These are phyloP conservation scores for Trametes pubescens DNA, from an alignment of 1,284 basidiomycete species.

Conservation along the genomic window DNA sequence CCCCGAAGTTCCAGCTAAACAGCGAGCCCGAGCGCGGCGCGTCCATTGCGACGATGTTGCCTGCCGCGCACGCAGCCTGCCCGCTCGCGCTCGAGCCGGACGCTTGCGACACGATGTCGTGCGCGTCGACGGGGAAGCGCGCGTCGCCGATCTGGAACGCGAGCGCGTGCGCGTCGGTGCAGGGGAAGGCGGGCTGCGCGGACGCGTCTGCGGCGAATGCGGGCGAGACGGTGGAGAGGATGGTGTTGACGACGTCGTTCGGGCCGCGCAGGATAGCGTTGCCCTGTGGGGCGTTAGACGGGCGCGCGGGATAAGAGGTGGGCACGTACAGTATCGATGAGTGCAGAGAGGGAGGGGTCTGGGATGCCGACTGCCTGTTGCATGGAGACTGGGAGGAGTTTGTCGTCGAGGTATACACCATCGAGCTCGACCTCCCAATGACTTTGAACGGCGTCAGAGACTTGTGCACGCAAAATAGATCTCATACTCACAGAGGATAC, in stretches of 20 bases:
- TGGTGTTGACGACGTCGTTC: constrained; percentile 47
- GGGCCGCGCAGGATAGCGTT: constrained; percentile 51
- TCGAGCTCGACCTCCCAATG: constrained; percentile 68
- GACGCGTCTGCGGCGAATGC: constrained; percentile 41
- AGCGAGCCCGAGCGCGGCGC: constrained; percentile 20
- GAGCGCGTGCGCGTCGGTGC: constrained; percentile 59
- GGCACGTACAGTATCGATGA: constrained; percentile 63
- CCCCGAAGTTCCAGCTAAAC: constrained; percentile 48
- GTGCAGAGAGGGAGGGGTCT: constrained; percentile 49
- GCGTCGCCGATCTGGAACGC: constrained; percentile 69
- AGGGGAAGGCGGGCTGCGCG: constrained; percentile 47
- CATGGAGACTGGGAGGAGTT: constrained; percentile 53
- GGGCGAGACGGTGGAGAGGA: constrained; percentile 50
- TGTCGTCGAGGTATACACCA: constrained; percentile 62
- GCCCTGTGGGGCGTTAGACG: too few relatives aligned
- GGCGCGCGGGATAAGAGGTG: background rate
- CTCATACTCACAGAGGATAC: constrained; percentile 43
- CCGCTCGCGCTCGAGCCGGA: constrained; percentile 35
- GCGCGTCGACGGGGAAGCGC: constrained; percentile 70
- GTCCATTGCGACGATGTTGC: constrained; percentile 49
- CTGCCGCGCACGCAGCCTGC: constrained; percentile 54
- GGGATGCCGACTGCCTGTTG: constrained; percentile 46
- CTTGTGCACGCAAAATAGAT: background rate
- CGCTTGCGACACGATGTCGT: constrained; percentile 61
- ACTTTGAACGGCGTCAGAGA: constrained; percentile 36